Evolutionary conservation across 768 basidiomycete genomes (phyloP).

Genomic region (Tulasnella sp.): DNA sequence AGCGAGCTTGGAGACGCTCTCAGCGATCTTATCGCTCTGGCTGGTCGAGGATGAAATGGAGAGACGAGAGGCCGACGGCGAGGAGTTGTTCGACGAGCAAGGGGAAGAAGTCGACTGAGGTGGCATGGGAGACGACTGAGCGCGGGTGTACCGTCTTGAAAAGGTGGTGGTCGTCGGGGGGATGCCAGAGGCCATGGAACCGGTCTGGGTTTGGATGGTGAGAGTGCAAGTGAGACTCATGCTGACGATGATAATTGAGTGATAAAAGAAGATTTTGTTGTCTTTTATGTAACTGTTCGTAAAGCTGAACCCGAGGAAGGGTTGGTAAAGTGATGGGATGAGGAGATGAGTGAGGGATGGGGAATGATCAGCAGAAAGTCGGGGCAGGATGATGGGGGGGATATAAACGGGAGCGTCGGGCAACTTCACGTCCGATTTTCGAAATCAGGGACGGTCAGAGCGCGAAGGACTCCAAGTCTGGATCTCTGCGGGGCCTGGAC

Average conservation of each 20-base stretch:
- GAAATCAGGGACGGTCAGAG: background rate
- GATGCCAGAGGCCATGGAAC: background rate
- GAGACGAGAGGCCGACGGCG: background rate
- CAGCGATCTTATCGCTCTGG: constrained; percentile 10
- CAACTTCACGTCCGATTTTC: constrained; percentile 1
- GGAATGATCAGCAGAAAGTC: background rate
- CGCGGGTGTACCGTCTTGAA: constrained; percentile 12
- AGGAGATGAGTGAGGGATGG: constrained; percentile 7
- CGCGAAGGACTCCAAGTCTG: background rate
- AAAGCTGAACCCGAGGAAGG: background rate
- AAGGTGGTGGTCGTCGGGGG: background rate
- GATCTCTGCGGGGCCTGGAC: background rate
- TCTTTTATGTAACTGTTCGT: background rate
- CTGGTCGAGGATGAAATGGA: constrained; percentile 11
- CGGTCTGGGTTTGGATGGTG: background rate
- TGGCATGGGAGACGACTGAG: background rate
- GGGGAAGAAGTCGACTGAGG: background rate
- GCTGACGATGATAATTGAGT: background rate
- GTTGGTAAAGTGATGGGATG: constrained; percentile 9
- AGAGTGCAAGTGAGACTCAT: constrained; percentile 19
- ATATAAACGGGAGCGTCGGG: background rate
- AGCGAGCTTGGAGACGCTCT: constrained; percentile 25
- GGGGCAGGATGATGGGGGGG: background rate
- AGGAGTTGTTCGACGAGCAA: constrained; percentile 17
- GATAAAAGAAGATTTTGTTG: background rate